A percentile compares a stretch with the other conserved stretches of the same genome.
Conservation (phyloP, 2,329 filamentous ascomycete genomes). For the Colletotrichum chrysophilum region DNA sequence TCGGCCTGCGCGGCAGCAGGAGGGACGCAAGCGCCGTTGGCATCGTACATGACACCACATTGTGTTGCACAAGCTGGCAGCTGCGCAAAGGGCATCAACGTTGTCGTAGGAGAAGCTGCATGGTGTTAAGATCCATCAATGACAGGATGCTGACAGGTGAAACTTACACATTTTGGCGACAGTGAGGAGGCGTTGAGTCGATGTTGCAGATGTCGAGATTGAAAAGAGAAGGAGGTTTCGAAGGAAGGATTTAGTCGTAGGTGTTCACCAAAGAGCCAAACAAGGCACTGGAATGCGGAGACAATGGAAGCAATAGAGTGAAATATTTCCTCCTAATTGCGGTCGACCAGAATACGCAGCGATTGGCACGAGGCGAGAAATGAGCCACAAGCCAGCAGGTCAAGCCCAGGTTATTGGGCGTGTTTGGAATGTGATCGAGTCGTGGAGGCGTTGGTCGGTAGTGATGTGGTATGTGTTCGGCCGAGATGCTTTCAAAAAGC, state of each 20-base stretch:
- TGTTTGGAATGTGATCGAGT: neutral
- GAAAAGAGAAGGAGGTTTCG: neutral
- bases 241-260: neutral
- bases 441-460: neutral
- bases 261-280: neutral
- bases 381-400: conserved; percentile 13
- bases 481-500: neutral
- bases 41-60: conserved; percentile 70
- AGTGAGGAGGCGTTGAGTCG: neutral
- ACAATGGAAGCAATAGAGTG: neutral
- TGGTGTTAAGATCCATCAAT: neutral
- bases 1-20: conserved; percentile 54
- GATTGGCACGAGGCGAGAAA: neutral
- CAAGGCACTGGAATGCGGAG: conserved; percentile 14
- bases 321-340: conserved; percentile 6
- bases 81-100: conserved; percentile 60
- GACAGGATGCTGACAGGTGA: neutral
- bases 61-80: conserved; percentile 67
- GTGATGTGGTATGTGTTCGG: neutral
- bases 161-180: conserved; percentile 20
- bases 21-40: conserved; percentile 74
- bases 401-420: neutral
- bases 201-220: neutral
- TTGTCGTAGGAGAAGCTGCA: conserved; percentile 40
- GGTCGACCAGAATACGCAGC: neutral